These are phyloP conservation scores for Malbranchea cinnamomea DNA, from an alignment of 2,329 filamentous ascomycete species.

Conservation along the genomic window DNA sequence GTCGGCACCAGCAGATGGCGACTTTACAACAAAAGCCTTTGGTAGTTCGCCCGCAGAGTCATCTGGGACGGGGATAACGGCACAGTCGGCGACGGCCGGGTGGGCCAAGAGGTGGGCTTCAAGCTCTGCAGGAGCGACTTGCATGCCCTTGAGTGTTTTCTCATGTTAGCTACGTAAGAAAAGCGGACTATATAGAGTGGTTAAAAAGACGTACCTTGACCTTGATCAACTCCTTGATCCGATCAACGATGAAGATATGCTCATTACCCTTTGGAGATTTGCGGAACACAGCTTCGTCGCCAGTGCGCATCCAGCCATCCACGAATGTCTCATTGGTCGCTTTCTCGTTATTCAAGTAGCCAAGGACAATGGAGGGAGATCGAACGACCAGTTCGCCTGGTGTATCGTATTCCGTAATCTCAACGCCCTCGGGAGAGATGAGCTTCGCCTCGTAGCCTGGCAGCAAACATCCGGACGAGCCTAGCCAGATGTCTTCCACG, in stretches of 20 bases:
- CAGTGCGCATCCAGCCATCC: conserved; percentile 69
- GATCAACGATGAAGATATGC: conserved; percentile 73
- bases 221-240: conserved; percentile 66
- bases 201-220: conserved; percentile 43
- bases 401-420: conserved; percentile 55
- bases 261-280: conserved; percentile 52
- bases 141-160: conserved; percentile 43
- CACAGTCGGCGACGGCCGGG: conserved; percentile 58
- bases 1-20: conserved; percentile 36
- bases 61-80: conserved; percentile 60
- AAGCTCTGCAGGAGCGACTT: conserved; percentile 72
- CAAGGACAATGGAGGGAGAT: conserved; percentile 60
- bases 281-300: conserved; percentile 64
- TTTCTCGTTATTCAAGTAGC: conserved; percentile 75
- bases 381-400: conserved; percentile 72
- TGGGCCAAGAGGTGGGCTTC: conserved; percentile 67
- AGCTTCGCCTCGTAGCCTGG: conserved; percentile 52
- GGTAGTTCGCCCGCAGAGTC: conserved; percentile 46
- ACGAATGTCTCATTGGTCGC: conserved; percentile 70
- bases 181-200: background rate
- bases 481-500: conserved; percentile 49
- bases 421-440: conserved; percentile 50
- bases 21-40: conserved; percentile 50
- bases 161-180: background rate
- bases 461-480: conserved; percentile 56